Conservation (phyloP, 2,329 filamentous ascomycete species). For the Cercospora sp. region DNA sequence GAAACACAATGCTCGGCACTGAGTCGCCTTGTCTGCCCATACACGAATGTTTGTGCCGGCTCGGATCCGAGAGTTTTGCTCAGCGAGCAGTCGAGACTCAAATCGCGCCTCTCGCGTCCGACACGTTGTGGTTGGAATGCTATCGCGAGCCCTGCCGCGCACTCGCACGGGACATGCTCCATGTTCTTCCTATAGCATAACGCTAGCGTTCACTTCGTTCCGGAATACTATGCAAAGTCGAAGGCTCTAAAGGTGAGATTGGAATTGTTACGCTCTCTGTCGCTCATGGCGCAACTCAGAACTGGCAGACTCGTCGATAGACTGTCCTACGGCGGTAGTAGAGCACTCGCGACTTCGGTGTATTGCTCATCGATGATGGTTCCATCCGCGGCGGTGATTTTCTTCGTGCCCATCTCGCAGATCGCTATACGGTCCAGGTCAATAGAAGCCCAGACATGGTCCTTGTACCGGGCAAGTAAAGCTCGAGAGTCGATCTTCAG, state of each 20-base stretch:
- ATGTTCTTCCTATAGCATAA: not conserved
- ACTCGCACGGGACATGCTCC: not conserved
- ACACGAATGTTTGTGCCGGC: not conserved
- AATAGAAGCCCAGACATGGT: conserved; percentile 70
- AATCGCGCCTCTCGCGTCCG: not conserved
- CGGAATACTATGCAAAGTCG: not conserved
- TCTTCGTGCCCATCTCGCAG: conserved; percentile 85
- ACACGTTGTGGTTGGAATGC: not conserved
- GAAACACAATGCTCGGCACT: not conserved
- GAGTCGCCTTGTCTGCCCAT: not conserved
- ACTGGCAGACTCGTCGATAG: not conserved
- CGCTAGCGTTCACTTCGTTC: not conserved
- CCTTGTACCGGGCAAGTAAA: conserved; percentile 57
- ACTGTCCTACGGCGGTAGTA: conserved; percentile 19
- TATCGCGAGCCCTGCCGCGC: not conserved
- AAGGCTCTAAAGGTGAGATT: no score
- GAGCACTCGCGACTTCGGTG: conserved; percentile 46
- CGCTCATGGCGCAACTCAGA: not conserved
- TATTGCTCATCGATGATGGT: conserved; percentile 56
- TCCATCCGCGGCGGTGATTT: conserved; percentile 52
- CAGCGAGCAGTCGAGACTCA: not conserved
- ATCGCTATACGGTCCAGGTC: conserved; percentile 71
- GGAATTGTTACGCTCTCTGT: not conserved
- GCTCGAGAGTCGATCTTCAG: conserved; percentile 45
- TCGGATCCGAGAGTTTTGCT: not conserved